Base-by-base conservation (phyloP, 345 rosid genomes). In the Pistacia integerrima region DNA sequence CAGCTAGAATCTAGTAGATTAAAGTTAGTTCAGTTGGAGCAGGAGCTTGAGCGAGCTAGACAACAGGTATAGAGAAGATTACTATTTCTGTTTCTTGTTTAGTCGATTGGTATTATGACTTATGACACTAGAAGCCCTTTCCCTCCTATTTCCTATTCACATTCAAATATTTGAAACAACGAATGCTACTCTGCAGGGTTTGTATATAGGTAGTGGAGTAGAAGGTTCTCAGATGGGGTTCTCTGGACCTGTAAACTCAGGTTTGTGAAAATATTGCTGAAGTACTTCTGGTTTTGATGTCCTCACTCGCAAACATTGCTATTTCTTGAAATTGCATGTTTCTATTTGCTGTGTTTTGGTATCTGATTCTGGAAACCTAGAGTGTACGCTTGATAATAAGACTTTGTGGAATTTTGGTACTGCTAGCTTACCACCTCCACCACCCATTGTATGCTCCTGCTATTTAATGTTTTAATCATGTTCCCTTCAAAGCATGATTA, bases 1-100 rank as follows among this genome's bases (percentile, higher is more conserved):
- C 97, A 96, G 82, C 82, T 96, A 73, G 99, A 96, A 90, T 84
- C 88, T 74, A 96, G 99, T 83, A 87, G 99, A 41, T 69, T 92
- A 77, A 96, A 92, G 88, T 81, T 96, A 66, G 70, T 90, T 82
- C 97, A 93, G 79, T 46, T 96, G 84, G 98, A 96, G 84, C 97
- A 92, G 82, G 97, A 93, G 84, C 88, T 92, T 73, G 88, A 87
- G 46, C 90, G 85, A 76, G 87, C 91, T 57, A 90, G 93, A 79
- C 97, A 92, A 74, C 97, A 93, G 90, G 98, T 89, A 70, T 51
- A 79, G 35, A 59, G 59, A 79, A 16, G 65, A 67, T 65, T 10
- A 36, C 56, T 58, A 30, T 72, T 36, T 60, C 2, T 71, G 5
- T 62, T 5, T 70, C 4, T 72, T 41, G 10, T 20, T 22, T 38